phyloP scores from a whole-genome alignment of 441 rosid genomes.

The Raphanus hybrid region DNA sequence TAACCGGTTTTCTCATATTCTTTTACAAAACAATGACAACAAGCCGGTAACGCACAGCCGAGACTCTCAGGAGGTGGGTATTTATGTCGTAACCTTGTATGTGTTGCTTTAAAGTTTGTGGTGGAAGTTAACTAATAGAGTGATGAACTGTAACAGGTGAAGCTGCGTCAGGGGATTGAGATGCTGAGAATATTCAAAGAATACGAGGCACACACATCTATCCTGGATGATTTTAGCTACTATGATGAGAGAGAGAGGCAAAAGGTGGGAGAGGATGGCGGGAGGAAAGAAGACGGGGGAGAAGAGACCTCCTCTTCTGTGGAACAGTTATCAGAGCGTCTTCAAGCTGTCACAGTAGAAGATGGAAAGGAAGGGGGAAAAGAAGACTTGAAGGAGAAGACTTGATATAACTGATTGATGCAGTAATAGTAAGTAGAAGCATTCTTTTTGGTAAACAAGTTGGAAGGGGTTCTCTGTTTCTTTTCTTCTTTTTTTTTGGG shows the following conservation, averaged over 20 bases:
- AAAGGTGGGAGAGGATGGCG: constrained; percentile 43
- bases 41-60: constrained; percentile 90
- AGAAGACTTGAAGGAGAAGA: background rate
- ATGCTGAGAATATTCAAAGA: constrained; percentile 78
- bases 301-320: constrained; percentile 11
- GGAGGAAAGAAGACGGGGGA: constrained; percentile 45
- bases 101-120: constrained; percentile 6
- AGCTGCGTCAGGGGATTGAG: constrained; percentile 72
- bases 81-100: background rate
- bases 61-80: constrained; percentile 77
- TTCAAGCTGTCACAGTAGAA: background rate
- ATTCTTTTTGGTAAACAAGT: constrained; percentile 35
- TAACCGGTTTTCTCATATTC: constrained; percentile 68
- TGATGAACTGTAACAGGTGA: constrained; percentile 58
- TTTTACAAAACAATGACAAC: constrained; percentile 76
- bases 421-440: constrained; percentile 21
- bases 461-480: constrained; percentile 3
- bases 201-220: constrained; percentile 59
- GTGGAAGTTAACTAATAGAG: constrained; percentile 18
- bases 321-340: constrained; percentile 2
- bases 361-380: background rate
- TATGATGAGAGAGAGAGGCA: constrained; percentile 51
- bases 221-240: constrained; percentile 77
- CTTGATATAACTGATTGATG: constrained; percentile 21
- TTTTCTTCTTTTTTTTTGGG: background rate